These are phyloP conservation scores for Dendrobium catenatum DNA, from an alignment of 106 monocot species.

Conservation along the genomic window DNA sequence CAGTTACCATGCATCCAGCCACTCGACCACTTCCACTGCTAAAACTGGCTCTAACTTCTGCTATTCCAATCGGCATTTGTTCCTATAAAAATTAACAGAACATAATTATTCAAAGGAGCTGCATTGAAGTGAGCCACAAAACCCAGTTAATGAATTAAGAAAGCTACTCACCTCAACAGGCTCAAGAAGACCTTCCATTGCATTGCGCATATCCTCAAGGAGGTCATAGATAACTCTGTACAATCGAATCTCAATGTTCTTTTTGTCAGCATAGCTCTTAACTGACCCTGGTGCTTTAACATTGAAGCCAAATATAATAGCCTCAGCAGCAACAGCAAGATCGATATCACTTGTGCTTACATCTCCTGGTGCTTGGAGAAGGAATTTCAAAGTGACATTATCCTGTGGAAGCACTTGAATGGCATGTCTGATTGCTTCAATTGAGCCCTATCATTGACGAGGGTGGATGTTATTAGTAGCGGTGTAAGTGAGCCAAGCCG, in stretches of 20 bases:
- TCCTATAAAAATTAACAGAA: constrained; percentile 39
- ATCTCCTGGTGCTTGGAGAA: constrained; percentile 93
- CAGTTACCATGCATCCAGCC: constrained; percentile 91
- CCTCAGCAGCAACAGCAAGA: constrained; percentile 78
- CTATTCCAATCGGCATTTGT: constrained; percentile 73
- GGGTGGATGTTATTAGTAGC: not conserved
- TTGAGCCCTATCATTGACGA: constrained; percentile 60
- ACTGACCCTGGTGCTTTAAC: constrained; percentile 80
- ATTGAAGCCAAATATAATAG: constrained; percentile 92
- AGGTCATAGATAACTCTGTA: constrained; percentile 93
- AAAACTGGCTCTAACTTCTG: constrained; percentile 73
- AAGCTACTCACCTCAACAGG: constrained; percentile 62
- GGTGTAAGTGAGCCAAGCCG: too few species aligned
- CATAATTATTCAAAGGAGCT: not conserved
- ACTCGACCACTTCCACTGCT: constrained; percentile 93
- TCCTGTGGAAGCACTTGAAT: constrained; percentile 88
- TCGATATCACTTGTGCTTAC: constrained; percentile 84
- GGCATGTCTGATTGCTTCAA: constrained; percentile 90
- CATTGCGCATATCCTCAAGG: constrained; percentile 77
- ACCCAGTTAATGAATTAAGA: not conserved
- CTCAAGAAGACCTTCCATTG: constrained; percentile 97
- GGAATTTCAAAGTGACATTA: constrained; percentile 80
- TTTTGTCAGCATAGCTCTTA: constrained; percentile 81
- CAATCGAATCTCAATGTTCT: constrained; percentile 80
- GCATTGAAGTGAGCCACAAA: not conserved